These are phyloP conservation scores for Alternaria angustiovoidea DNA, from an alignment of 2,329 filamentous ascomycete species.

Conservation along the genomic window DNA sequence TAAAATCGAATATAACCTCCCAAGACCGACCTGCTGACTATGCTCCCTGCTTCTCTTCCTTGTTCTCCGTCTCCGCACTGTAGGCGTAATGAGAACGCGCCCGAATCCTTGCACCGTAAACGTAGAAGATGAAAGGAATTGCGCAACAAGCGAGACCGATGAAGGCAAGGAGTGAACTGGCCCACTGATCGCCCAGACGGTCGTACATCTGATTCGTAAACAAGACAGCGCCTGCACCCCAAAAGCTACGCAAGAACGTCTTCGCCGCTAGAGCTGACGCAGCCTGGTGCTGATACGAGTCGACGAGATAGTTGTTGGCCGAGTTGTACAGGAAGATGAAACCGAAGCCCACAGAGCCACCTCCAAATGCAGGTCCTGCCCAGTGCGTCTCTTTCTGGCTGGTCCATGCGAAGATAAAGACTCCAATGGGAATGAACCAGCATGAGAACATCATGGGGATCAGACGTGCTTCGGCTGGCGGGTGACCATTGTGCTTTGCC, in stretches of 20 bases:
- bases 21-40: constrained; percentile 8
- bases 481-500: constrained; percentile 71
- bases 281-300: constrained; percentile 76
- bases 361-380: constrained; percentile 76
- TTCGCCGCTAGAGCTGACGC: constrained; percentile 83
- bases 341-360: constrained; percentile 73
- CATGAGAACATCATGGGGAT: constrained; percentile 72
- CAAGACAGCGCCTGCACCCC: constrained; percentile 78
- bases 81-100: constrained; percentile 77
- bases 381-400: constrained; percentile 72
- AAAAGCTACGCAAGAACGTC: constrained; percentile 80
- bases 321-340: constrained; percentile 87
- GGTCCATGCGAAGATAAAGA: constrained; percentile 74
- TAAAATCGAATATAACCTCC: background rate
- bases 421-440: constrained; percentile 69
- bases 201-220: constrained; percentile 79
- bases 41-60: constrained; percentile 33
- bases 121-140: constrained; percentile 86
- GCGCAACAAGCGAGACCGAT: constrained; percentile 78
- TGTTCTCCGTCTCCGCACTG: constrained; percentile 60
- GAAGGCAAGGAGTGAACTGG: constrained; percentile 74
- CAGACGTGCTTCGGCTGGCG: constrained; percentile 78
- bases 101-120: constrained; percentile 75
- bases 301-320: constrained; percentile 62
- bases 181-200: constrained; percentile 78